phyloP scores from a whole-genome alignment of 2,329 filamentous ascomycete species.

The Botrytis paeoniae region DNA sequence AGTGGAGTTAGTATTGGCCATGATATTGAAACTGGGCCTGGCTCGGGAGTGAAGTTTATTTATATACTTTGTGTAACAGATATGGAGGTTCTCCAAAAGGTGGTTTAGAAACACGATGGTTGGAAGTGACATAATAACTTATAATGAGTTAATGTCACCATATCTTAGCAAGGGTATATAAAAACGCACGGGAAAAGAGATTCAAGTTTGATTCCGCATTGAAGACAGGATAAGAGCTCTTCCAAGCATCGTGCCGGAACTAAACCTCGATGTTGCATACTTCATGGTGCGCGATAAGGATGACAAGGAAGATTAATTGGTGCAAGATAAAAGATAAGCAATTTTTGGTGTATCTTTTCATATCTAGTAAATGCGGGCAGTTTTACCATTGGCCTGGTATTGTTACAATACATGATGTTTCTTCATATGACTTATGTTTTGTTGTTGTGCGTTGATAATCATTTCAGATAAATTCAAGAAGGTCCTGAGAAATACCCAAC shows the following conservation, averaged over 20 bases:
- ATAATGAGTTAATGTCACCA: neutral
- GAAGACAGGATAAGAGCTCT: neutral
- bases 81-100: neutral
- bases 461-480: neutral
- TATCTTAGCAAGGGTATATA: neutral
- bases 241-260: neutral
- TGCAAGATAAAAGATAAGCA: constrained; percentile 7
- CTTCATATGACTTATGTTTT: neutral
- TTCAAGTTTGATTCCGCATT: neutral
- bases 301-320: neutral
- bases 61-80: neutral
- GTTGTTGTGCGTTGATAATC: neutral
- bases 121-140: neutral
- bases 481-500: neutral
- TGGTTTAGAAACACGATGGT: neutral
- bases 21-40: neutral
- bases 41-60: neutral
- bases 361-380: neutral
- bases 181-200: neutral
- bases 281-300: neutral
- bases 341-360: neutral
- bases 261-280: neutral
- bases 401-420: neutral
- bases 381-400: neutral
- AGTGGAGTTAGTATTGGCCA: neutral